A percentile compares a stretch with the other conserved stretches of the same genome.
phyloP scores from a whole-genome alignment of 768 basidiomycete genomes.

The Serendipita sp. region DNA sequence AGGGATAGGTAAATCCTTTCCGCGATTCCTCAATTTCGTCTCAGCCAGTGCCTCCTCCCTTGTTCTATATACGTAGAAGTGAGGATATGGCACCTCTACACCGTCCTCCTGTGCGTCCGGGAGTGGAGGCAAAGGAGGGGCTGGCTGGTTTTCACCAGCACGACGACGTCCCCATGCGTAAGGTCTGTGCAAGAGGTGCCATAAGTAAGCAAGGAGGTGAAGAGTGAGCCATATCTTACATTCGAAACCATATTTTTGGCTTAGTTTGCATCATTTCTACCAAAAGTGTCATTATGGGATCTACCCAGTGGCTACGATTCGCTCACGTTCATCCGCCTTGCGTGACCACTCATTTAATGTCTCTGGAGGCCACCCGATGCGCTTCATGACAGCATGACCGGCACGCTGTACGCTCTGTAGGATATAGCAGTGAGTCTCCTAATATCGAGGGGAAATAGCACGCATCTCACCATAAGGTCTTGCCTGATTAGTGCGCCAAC shows the following conservation, averaged over 20 bases:
- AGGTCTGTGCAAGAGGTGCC: too few species aligned
- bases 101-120: background rate
- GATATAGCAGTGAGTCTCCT: background rate
- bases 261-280: background rate
- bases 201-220: too few species aligned
- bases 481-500: background rate
- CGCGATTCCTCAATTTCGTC: background rate
- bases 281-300: background rate
- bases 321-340: background rate
- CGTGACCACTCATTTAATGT: background rate
- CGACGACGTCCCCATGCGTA: background rate
- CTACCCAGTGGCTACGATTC: background rate
- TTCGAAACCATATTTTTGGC: background rate
- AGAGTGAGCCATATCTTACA: background rate
- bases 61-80: background rate
- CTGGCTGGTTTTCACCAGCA: background rate
- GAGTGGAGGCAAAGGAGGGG: background rate
- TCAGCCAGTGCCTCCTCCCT: background rate
- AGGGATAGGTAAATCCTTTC: background rate
- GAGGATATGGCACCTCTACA: background rate
- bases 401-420: background rate
- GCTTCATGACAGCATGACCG: constrained; percentile 1
- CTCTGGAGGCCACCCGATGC: background rate
- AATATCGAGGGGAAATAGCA: background rate
- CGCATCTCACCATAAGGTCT: background rate